A percentile compares a stretch with the other conserved stretches of the same genome.
These are phyloP conservation scores for Ascochyta fabae DNA, from an alignment of 2,329 filamentous ascomycete species.

Conservation along the genomic window DNA sequence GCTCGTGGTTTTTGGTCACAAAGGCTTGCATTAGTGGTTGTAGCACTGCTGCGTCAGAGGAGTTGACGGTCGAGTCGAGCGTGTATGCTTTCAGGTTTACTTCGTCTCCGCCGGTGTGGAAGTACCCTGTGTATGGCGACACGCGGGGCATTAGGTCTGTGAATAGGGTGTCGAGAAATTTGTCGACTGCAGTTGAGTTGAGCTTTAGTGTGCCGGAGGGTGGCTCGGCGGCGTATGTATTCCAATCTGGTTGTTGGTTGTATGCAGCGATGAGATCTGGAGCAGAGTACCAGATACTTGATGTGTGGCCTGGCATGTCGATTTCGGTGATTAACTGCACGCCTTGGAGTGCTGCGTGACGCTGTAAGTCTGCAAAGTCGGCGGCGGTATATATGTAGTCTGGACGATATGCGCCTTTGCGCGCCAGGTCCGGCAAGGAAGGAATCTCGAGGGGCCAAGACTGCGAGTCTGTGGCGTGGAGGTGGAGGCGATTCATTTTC, in stretches of 20 bases:
- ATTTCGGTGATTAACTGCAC: conserved; percentile 77
- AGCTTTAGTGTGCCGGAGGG: conserved; percentile 73
- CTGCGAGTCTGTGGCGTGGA: conserved; percentile 83
- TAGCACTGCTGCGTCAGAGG: conserved; percentile 69
- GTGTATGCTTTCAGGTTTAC: conserved; percentile 77
- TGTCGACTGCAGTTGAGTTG: conserved; percentile 72
- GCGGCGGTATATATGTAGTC: conserved; percentile 70
- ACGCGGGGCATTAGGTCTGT: conserved; percentile 72
- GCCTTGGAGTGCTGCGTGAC: conserved; percentile 72
- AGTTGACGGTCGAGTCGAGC: conserved; percentile 72
- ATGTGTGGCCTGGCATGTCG: conserved; percentile 81
- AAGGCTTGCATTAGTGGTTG: conserved; percentile 80
- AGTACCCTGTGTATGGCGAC: conserved; percentile 71
- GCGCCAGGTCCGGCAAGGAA: conserved; percentile 71
- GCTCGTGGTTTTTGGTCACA: conserved; percentile 71
- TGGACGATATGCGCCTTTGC: conserved; percentile 74
- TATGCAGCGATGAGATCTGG: conserved; percentile 75
- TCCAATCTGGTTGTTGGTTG: conserved; percentile 61
- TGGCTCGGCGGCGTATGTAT: conserved; percentile 60
- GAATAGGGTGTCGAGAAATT: conserved; percentile 75
- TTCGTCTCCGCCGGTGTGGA: conserved; percentile 89
- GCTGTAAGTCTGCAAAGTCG: conserved; percentile 71
- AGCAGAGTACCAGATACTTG: conserved; percentile 68
- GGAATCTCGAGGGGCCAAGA: conserved; percentile 86
- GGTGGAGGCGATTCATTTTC: conserved; percentile 82